Conservation (phyloP, 2,329 filamentous ascomycete species). For the Dothideomycetidae sp. region DNA sequence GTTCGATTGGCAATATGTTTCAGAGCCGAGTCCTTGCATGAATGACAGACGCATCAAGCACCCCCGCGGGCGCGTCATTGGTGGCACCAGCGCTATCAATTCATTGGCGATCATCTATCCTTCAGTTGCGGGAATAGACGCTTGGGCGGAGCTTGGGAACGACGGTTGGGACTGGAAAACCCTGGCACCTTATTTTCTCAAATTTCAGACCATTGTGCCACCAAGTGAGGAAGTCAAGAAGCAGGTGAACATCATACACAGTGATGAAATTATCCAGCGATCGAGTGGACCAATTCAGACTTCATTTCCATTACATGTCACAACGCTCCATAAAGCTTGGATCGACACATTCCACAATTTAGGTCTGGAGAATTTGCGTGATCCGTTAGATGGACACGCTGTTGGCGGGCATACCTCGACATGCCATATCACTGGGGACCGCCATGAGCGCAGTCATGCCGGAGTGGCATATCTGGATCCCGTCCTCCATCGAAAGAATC, state of each 20-base stretch:
- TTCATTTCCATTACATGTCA: slow-evolving; percentile 9
- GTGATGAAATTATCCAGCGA: slow-evolving; percentile 3
- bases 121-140: slow-evolving; percentile 19
- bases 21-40: slow-evolving; percentile 12
- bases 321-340: slow-evolving; percentile 14
- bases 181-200: slow-evolving; percentile 27
- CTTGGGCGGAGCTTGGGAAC: slow-evolving; percentile 22
- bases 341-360: slow-evolving; percentile 11
- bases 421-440: no score
- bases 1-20: slow-evolving; percentile 15
- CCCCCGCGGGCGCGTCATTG: slow-evolving; percentile 25
- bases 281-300: slow-evolving; percentile 11
- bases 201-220: slow-evolving; percentile 16
- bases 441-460: no score
- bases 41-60: slow-evolving; percentile 13
- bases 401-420: slow-evolving; percentile 1
- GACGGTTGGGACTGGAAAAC: slow-evolving; percentile 31
- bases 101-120: slow-evolving; percentile 16
- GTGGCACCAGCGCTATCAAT: slow-evolving; percentile 28
- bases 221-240: slow-evolving; percentile 6
- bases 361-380: slow-evolving; percentile 9
- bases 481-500: slow-evolving; percentile 10
- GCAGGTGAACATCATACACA: no score
- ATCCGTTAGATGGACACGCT: slow-evolving; percentile 10
- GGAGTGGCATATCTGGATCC: slow-evolving; percentile 13